Evolutionary conservation across 1,139 yeast species (phyloP).

Genomic region (Diutina pseudorugosa): DNA sequence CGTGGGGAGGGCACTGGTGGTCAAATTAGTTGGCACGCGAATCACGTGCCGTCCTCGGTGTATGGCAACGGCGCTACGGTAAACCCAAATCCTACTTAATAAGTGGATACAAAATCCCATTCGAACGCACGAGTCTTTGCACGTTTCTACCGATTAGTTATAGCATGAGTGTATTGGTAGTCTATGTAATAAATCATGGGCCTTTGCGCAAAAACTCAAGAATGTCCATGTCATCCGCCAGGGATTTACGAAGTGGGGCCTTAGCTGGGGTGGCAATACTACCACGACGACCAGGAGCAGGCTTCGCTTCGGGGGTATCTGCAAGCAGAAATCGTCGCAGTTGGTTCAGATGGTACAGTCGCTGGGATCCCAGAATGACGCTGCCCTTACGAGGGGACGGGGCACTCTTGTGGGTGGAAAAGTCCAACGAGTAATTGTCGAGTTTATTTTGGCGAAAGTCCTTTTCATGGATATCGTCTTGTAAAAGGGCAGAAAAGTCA

Average conservation of each 20-base stretch:
- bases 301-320: constrained; percentile 9
- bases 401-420: constrained; percentile 5
- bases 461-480: constrained; percentile 17
- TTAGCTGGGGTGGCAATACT: not conserved
- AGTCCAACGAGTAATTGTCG: constrained; percentile 21
- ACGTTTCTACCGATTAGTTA: too few species aligned
- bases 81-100: too few species aligned
- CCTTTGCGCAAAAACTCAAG: constrained; percentile 35
- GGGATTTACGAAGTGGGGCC: not conserved
- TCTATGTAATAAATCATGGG: constrained; percentile 12
- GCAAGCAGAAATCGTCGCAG: constrained; percentile 6
- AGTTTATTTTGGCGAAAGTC: constrained; percentile 19
- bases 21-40: too few species aligned
- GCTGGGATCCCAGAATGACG: not conserved
- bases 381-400: constrained; percentile 6
- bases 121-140: too few species aligned
- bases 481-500: constrained; percentile 27
- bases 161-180: not conserved
- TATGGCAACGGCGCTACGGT: too few species aligned
- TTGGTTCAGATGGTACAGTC: not conserved
- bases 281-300: not conserved
- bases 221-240: constrained; percentile 28
- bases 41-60: too few species aligned
- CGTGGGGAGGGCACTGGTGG: too few species aligned
- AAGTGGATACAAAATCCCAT: too few species aligned